Base-by-base conservation (phyloP, 2,329 filamentous ascomycete species). In the Westerdykella sp. region DNA sequence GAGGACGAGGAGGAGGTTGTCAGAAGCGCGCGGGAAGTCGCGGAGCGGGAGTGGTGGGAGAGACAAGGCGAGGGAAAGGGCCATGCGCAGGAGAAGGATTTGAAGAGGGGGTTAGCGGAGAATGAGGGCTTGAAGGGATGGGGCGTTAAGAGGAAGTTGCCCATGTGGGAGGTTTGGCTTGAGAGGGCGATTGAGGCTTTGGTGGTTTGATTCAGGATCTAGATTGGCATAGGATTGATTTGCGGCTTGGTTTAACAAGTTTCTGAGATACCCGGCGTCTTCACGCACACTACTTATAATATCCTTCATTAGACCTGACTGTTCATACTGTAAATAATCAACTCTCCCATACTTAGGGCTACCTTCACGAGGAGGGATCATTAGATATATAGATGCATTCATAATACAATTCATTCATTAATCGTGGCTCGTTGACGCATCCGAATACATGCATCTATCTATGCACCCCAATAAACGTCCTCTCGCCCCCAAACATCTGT, bases 1-100 rank as follows among this genome's bases (percentile, higher is more conserved):
- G 72, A 75, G 54, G 70, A 75, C 45, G 71, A 74, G 51, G 71
- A 70, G 32, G 56, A 52, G 22, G 68, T 66, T 3, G 60, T 74
- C 3, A 55, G 62, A 37, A 49, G 57, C 35, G 73, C 73, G 16
- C 67, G 57, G 14, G 64, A 70, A 46, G 56, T 43, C 40, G 73
- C 73, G 1, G 73, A 74, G 54, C 56, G 54, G 43, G 65, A 66
- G 38, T 76, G 73, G 73, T 65, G 69, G 61, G 70, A 68, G 37
- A 51, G 50, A 28, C 68, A 73, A 41, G 57, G 63, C 1, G 53
- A 51, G 7, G 53, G 52, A 5, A 50, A n/a, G 6, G 40, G 16
- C 5, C 9, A 3, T 18, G 6, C 32, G 32, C 3, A 46, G 3
- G 52, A 53, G 32, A 48, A 47, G 13, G 57, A 50, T 1, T 30